These are phyloP conservation scores for Tylopilus intermedius DNA, from an alignment of 768 basidiomycete species.

Conservation along the genomic window DNA sequence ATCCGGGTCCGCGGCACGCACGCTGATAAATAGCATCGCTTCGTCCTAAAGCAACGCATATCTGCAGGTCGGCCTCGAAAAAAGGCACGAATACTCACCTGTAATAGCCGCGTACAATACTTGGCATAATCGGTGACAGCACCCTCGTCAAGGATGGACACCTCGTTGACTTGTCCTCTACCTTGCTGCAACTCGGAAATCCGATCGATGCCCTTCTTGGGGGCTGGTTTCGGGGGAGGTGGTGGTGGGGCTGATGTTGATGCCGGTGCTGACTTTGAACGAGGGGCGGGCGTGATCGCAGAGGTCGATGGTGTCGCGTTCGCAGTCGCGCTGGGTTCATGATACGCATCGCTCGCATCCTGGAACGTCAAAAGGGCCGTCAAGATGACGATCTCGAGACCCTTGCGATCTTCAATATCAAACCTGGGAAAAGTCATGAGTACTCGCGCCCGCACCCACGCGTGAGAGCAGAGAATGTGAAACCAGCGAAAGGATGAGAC, in stretches of 20 bases:
- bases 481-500: neutral
- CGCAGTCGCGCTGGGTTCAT: slow-evolving; percentile 29
- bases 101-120: slow-evolving; percentile 59
- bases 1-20: slow-evolving; percentile 56
- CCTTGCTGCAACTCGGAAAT: slow-evolving; percentile 68
- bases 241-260: slow-evolving; percentile 46
- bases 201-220: slow-evolving; percentile 61
- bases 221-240: slow-evolving; percentile 57
- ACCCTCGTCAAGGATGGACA: slow-evolving; percentile 65
- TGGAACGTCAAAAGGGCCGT: slow-evolving; percentile 74
- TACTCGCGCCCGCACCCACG: neutral
- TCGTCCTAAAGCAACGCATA: slow-evolving; percentile 48
- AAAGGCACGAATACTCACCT: slow-evolving; percentile 36
- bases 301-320: slow-evolving; percentile 1
- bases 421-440: slow-evolving; percentile 44
- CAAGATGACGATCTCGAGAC: slow-evolving; percentile 76
- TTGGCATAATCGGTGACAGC: slow-evolving; percentile 59
- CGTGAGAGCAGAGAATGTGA: neutral
- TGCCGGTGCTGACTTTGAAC: slow-evolving; percentile 8
- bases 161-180: slow-evolving; percentile 70
- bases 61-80: neutral
- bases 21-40: slow-evolving; percentile 73
- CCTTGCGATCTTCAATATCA: slow-evolving; percentile 80
- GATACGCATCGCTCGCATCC: slow-evolving; percentile 58
- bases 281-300: neutral